A percentile compares a stretch with the other conserved stretches of the same genome.
Evolutionary conservation across 2,329 filamentous ascomycete species (phyloP).

Genomic region (Parastagonospora nodorum): DNA sequence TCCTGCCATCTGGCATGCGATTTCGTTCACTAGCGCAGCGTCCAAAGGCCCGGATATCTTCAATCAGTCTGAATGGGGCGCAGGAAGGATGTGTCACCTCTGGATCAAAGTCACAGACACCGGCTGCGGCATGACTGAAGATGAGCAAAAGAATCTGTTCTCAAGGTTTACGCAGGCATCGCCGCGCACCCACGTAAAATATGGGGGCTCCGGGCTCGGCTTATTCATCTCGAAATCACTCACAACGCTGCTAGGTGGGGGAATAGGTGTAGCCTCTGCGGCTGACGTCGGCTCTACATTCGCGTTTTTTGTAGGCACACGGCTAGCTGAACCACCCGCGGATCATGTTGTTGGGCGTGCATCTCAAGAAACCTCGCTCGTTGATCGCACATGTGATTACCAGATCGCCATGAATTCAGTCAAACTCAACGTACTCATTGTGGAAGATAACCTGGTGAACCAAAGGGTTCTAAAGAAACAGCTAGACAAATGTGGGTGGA

Average conservation of each 20-base stretch:
- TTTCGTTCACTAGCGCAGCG: slow-evolving; percentile 20
- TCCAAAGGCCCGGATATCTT: slow-evolving; percentile 8
- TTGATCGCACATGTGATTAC: too few species aligned
- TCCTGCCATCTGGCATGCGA: slow-evolving; percentile 15
- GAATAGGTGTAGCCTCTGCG: slow-evolving; percentile 49
- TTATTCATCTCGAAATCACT: slow-evolving; percentile 50
- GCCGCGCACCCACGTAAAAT: slow-evolving; percentile 41
- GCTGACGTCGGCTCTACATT: slow-evolving; percentile 45
- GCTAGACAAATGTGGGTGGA: slow-evolving; percentile 43
- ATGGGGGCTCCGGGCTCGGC: slow-evolving; percentile 50
- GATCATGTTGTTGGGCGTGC: slow-evolving; percentile 1
- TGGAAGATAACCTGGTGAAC: slow-evolving; percentile 50
- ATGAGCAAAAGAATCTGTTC: slow-evolving; percentile 44
- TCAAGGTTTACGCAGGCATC: slow-evolving; percentile 38
- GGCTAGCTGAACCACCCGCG: slow-evolving; percentile 19
- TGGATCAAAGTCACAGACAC: slow-evolving; percentile 46
- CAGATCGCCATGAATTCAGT: slow-evolving; percentile 25
- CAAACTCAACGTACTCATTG: slow-evolving; percentile 35
- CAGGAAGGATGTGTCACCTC: slow-evolving; percentile 41
- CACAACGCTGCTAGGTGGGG: slow-evolving; percentile 42
- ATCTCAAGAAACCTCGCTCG: neutral
- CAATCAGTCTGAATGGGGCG: slow-evolving; percentile 34
- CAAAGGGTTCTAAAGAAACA: slow-evolving; percentile 49
- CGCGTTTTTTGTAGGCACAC: slow-evolving; percentile 47
- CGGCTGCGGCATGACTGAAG: slow-evolving; percentile 45